phyloP scores from a whole-genome alignment of 805 yeast species.

The Sugiyamaella smithiae region DNA sequence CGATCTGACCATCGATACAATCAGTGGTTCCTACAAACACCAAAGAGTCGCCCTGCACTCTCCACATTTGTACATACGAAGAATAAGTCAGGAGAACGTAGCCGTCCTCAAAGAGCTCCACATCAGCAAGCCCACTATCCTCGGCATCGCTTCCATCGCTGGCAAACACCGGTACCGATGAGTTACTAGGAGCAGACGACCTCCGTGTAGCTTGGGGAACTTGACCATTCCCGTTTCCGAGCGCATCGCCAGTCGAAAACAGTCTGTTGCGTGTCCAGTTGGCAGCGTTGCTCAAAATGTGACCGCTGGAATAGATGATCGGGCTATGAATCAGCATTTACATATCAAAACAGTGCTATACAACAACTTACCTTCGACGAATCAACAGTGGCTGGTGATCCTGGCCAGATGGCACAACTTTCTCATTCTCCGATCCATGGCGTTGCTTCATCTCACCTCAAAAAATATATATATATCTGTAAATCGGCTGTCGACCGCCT shows the following conservation, averaged over 20 bases:
- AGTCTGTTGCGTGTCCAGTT: conserved; percentile 24
- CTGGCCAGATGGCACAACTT: no score
- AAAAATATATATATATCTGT: no score
- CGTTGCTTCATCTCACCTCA: no score
- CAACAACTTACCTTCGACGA: no score
- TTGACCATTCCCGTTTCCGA: neutral
- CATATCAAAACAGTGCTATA: no score
- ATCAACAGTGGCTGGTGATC: no score
- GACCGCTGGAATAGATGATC: neutral
- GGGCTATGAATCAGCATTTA: neutral
- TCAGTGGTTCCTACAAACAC: neutral
- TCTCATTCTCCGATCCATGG: no score
- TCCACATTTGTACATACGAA: neutral
- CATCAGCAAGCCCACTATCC: neutral
- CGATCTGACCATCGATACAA: neutral
- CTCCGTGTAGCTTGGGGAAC: neutral
- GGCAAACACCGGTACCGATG: neutral
- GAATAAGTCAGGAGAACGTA: neutral
- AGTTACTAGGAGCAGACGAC: neutral
- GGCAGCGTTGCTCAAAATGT: conserved; percentile 16
- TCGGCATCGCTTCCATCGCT: neutral
- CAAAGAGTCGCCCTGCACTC: neutral
- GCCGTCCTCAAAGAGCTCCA: neutral
- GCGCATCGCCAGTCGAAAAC: conserved; percentile 12
- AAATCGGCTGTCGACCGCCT: no score